Base-by-base conservation (phyloP, 805 yeast genomes). In the Metschnikowia arizonensis region DNA sequence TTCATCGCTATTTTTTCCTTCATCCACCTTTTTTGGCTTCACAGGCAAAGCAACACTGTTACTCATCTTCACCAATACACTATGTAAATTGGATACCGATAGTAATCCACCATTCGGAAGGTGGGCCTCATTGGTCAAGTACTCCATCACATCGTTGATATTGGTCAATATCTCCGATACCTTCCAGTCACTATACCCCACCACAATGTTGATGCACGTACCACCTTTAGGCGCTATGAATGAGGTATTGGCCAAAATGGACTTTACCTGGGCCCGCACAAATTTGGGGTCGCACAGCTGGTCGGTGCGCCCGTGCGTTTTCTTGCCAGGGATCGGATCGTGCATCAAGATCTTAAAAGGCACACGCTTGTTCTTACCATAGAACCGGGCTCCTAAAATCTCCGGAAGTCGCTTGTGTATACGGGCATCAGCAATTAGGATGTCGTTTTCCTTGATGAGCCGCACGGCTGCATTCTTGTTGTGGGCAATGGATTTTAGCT, bases 301-400 rank as follows among this genome's bases (percentile, higher is more conserved):
- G 46, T 73, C 79, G 9, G 40, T 46, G 55, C 76, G 75, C 32
- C 74, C 57, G 47, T 78, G 76, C 33, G 71, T 68, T 8, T 69
- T 60, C 41, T 61, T 65, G 46, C 63, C 58, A 39, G 67, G 48
- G 48, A 58, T 50, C 24, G 74, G 73, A 55, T 47, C 61, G 12
- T 65, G 79, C 82, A 85, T 75, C 56, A 82, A 83, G 3, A 86
- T 60, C 72, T 83, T 77, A 51, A 73, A 76, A 2, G 95, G 95
- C 14, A 82, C 67, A 54, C 80, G 83, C 53, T 79, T 82, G 50
- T 79, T 79, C 47, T 78, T 81, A 45, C 73, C 74, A 63, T 79
- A 84, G 57, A 85, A 85, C 44, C 69, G 74, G 5, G 73, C 69
- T 1, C 86, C 85, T 29, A 87, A 62, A 0, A 83, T 61, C 1